Base-by-base conservation (phyloP, 2,329 filamentous ascomycete species). In the Aureobasidium vineae region DNA sequence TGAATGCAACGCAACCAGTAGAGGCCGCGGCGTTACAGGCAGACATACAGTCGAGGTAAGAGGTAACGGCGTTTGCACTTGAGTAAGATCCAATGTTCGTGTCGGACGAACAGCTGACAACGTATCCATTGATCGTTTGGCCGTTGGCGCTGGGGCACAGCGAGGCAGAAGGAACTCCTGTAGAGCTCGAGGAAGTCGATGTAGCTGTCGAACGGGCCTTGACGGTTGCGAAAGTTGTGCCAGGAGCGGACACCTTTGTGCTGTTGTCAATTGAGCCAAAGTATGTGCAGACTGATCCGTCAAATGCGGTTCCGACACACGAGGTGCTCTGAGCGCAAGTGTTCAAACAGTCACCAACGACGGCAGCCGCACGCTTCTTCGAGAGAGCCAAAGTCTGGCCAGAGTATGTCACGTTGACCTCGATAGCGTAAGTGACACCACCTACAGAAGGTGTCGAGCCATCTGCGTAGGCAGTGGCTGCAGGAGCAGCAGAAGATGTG, bases 131-230 rank as follows among this genome's bases (percentile, higher is more conserved):
- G 50, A 69, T 40, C 0, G 49, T 53, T 26, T 67, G 57, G 13
- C 65, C 66, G 50, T 69, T 61, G n/a, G 68, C 56, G 21, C 57
- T 28, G 6, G 68, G 68, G 54, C 68, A 69, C 28, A 68, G 64
- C 28, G 36, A 67, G 47, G 52, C 49, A 69, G 59, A 67, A 63
- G 49, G 70, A 47, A 66, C 6, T 45, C 56, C 57, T 23, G 43
- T 49, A 28, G 43, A 40, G 43, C 38, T 38, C 8, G 53, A 57
- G 28, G 36, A 41, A n/a, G 40, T 65, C 28, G 23, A 61, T 13
- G 23, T 28, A 8, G 21, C 52, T 54, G 61, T 43, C 53, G n/a
- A 54, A 36, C 57, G 41, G 4, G 31, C 7, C 43, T 63, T 10
- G 7, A 63, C 59, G 6, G 45, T 63, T 13, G 59, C 59, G 19